These are phyloP conservation scores for Trichoderma koningii DNA, from an alignment of 2,329 filamentous ascomycete species.

Conservation along the genomic window DNA sequence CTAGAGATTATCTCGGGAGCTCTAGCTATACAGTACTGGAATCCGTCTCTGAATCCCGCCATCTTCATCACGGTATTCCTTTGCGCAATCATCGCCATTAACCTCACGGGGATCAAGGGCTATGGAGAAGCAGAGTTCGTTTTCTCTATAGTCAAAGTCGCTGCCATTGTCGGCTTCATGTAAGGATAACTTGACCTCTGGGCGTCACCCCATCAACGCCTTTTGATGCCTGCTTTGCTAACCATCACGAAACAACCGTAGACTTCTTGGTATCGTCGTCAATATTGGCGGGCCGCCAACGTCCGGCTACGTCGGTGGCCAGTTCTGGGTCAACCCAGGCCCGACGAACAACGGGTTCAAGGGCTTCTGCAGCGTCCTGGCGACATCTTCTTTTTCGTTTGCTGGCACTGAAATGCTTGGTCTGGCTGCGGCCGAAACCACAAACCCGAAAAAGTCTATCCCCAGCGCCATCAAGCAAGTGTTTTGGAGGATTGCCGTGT, in stretches of 20 bases:
- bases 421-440: slow-evolving; percentile 4
- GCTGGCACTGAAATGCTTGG: slow-evolving; percentile 9
- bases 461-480: slow-evolving; percentile 18
- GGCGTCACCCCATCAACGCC: too few species aligned
- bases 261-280: slow-evolving; percentile 9
- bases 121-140: slow-evolving; percentile 16
- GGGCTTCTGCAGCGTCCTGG: slow-evolving; percentile 13
- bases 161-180: slow-evolving; percentile 19
- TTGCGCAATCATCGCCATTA: background rate
- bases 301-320: slow-evolving; percentile 6
- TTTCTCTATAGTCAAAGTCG: slow-evolving; percentile 13
- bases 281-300: slow-evolving; percentile 16
- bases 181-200: background rate
- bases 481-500: slow-evolving; percentile 13
- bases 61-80: slow-evolving; percentile 13
- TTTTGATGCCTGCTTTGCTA: background rate
- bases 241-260: background rate
- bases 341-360: slow-evolving; percentile 13
- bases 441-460: slow-evolving; percentile 9
- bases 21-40: slow-evolving; percentile 13
- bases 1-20: slow-evolving; percentile 11
- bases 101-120: slow-evolving; percentile 6
- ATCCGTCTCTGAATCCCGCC: slow-evolving; percentile 10
- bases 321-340: slow-evolving; percentile 2
- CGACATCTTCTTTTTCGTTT: slow-evolving; percentile 12